Conservation (phyloP, 768 basidiomycete genomes). For the Chalciporus piperatus region DNA sequence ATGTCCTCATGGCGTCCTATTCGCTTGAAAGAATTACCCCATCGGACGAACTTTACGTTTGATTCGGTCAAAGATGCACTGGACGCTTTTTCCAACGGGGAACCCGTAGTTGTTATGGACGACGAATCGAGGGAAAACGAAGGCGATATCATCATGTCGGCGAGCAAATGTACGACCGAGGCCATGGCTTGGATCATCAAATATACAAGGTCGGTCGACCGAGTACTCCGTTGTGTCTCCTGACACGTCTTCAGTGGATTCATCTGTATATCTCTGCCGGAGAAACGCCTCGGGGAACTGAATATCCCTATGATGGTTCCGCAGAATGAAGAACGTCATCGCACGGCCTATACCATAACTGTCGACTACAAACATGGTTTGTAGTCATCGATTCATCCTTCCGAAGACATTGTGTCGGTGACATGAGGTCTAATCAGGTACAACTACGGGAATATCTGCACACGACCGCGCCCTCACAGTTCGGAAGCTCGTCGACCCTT, state of each 20-base stretch:
- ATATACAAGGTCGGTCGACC: slow-evolving; percentile 74
- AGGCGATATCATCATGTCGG: slow-evolving; percentile 93
- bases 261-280: slow-evolving; percentile 84
- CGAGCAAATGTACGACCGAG: slow-evolving; percentile 79
- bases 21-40: slow-evolving; percentile 15
- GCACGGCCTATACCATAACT: slow-evolving; percentile 94
- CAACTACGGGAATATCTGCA: slow-evolving; percentile 95
- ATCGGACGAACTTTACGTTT: slow-evolving; percentile 54
- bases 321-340: slow-evolving; percentile 83
- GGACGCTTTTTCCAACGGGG: slow-evolving; percentile 70
- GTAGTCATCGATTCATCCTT: background rate
- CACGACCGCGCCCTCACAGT: slow-evolving; percentile 90
- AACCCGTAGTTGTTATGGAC: slow-evolving; percentile 97
- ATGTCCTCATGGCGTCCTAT: slow-evolving; percentile 20
- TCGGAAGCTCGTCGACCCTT: slow-evolving; percentile 70
- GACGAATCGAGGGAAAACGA: slow-evolving; percentile 96
- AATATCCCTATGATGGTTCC: slow-evolving; percentile 94
- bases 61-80: slow-evolving; percentile 81
- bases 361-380: slow-evolving; percentile 89
- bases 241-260: slow-evolving; percentile 65
- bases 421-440: slow-evolving; percentile 46
- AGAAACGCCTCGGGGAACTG: slow-evolving; percentile 70
- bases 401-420: background rate
- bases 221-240: background rate
- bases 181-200: slow-evolving; percentile 99